These are phyloP conservation scores for Nannizziopsis barbatae DNA, from an alignment of 2,329 filamentous ascomycete species.

Conservation along the genomic window DNA sequence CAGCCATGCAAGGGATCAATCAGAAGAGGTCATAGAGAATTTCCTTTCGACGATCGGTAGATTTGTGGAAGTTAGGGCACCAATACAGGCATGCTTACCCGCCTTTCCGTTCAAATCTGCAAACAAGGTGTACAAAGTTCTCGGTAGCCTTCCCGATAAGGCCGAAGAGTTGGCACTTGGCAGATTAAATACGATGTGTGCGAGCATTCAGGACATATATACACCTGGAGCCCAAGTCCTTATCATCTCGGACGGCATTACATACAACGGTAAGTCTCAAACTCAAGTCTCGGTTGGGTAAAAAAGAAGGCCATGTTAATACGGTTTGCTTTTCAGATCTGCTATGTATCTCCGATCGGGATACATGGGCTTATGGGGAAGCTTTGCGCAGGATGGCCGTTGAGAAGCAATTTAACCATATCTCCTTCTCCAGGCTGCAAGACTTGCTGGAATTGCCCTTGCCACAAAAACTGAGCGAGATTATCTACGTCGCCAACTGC, in stretches of 20 bases:
- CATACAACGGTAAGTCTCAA: slow-evolving; percentile 43
- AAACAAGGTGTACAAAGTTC: slow-evolving; percentile 44
- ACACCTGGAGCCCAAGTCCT: slow-evolving; percentile 40
- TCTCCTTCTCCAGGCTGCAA: slow-evolving; percentile 19
- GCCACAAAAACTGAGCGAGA: slow-evolving; percentile 1
- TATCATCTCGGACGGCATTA: slow-evolving; percentile 47
- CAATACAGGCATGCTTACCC: slow-evolving; percentile 23
- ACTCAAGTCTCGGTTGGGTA: too few relatives aligned
- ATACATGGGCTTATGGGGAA: slow-evolving; percentile 45
- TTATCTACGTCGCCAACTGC: slow-evolving; percentile 5
- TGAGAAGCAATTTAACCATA: slow-evolving; percentile 31
- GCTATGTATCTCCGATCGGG: slow-evolving; percentile 36
- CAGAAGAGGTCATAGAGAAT: not conserved
- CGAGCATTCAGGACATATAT: slow-evolving; percentile 39
- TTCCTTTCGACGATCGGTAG: not conserved
- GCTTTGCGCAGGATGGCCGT: slow-evolving; percentile 34
- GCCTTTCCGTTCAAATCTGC: slow-evolving; percentile 54
- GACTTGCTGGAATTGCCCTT: slow-evolving; percentile 5
- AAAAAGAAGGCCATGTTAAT: too few relatives aligned
- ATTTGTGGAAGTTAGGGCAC: not conserved
- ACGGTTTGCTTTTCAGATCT: slow-evolving; percentile 35
- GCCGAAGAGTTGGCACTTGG: slow-evolving; percentile 45
- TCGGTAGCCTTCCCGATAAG: slow-evolving; percentile 45
- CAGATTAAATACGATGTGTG: slow-evolving; percentile 42
- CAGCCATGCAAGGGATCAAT: not conserved